Evolutionary conservation across 371 early-diverging fungal genomes (phyloP), one percentile per base, ranked within the genome.

Genomic region (Chytridium lagenaria): DNA sequence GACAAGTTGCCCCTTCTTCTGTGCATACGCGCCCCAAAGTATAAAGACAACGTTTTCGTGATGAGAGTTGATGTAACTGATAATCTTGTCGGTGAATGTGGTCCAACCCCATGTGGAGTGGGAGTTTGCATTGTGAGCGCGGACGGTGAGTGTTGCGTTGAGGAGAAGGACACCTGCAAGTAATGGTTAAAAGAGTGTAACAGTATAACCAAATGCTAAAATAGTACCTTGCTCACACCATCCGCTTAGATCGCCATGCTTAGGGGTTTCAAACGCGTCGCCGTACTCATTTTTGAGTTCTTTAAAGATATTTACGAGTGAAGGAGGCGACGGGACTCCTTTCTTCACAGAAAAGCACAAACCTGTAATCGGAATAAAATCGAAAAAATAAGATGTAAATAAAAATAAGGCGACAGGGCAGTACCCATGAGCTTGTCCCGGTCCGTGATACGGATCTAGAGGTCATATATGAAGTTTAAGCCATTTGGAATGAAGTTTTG

Each of bases 1-100:
- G 55, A 71, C 71, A 7, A 10, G 75, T 0, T 82, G 78, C 5
- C 89, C 90, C 67, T 94, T 93, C 81, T 91, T 89, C 72, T 93
- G 91, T 15, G 98, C 97, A 80, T 91, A 87, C 2, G 79, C 74
- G n/a, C 99, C 99, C 99, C 99, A 98, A n/a, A 98, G 87, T 83
- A 99, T 90, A 83, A 99, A 99, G 49, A 98, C 99, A 22, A 97
- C 87, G 57, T 90, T 81, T 0, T 74, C 49, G 23, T 34, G 69
- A 3, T 85, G 82, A 37, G 84, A 81, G 77, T 89, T 93, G 59
- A 99, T 78, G 55, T 90, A 81, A 16, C 83, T 76, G 50, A 99
- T 87, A 26, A 98, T 90, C 1, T 91, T 87, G 78, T 98, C 93
- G 28, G 98, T 98, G 77, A 99, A 90, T 50, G 82, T 78, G 68